A percentile compares a stretch with the other conserved stretches of the same genome.
phyloP scores from a whole-genome alignment of 768 basidiomycete species.

The Fibroporia radiculosa region DNA sequence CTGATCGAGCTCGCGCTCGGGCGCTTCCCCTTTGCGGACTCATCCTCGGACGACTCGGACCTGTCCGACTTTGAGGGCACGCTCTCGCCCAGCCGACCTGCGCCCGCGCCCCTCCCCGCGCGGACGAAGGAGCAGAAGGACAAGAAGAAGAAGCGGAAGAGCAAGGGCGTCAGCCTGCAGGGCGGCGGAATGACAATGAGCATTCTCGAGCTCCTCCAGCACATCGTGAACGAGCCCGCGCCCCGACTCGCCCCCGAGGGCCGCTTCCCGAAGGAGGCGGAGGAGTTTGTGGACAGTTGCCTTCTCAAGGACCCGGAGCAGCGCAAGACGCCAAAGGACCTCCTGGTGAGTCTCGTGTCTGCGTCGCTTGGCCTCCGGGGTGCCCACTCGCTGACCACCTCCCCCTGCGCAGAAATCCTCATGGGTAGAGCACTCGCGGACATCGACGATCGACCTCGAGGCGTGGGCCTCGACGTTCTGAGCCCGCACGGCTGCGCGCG shows the following conservation, averaged over 20 bases:
- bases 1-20: slow-evolving; percentile 95
- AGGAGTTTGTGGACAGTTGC: slow-evolving; percentile 84
- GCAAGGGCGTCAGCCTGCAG: slow-evolving; percentile 86
- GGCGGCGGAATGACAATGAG: slow-evolving; percentile 98
- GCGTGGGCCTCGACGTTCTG: slow-evolving; percentile 75
- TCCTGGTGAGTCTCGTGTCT: slow-evolving; percentile 74
- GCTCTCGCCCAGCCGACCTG: slow-evolving; percentile 63
- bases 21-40: slow-evolving; percentile 93
- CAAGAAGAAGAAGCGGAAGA: slow-evolving; percentile 81
- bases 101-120: slow-evolving; percentile 29
- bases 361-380: slow-evolving; percentile 2
- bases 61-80: slow-evolving; percentile 75
- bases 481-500: not conserved
- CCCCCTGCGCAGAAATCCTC: slow-evolving; percentile 45
- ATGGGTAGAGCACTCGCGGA: slow-evolving; percentile 64
- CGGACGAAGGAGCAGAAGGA: slow-evolving; percentile 28
- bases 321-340: slow-evolving; percentile 81
- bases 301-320: slow-evolving; percentile 82
- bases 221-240: slow-evolving; percentile 98
- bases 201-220: slow-evolving; percentile 92
- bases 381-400: slow-evolving; percentile 1
- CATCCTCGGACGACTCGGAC: slow-evolving; percentile 68
- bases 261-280: slow-evolving; percentile 64
- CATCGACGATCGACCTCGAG: slow-evolving; percentile 62
- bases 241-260: slow-evolving; percentile 76